phyloP scores from a whole-genome alignment of 495 filamentous ascomycete genomes.

The Annulohypoxylon nitens region DNA sequence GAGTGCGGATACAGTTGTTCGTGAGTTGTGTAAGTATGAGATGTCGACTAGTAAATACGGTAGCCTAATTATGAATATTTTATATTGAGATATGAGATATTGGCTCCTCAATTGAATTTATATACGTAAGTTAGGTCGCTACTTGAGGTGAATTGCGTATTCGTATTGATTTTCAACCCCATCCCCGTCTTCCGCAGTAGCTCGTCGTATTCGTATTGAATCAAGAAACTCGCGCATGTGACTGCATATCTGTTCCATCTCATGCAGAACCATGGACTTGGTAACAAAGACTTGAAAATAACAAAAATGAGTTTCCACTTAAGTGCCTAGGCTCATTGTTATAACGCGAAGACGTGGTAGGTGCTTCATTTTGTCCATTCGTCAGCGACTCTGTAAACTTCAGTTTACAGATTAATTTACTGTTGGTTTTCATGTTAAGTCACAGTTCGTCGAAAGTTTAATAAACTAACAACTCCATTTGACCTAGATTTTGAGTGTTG shows the following conservation, averaged over 20 bases:
- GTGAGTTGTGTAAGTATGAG: not conserved
- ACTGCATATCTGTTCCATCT: not conserved
- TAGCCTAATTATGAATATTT: not conserved
- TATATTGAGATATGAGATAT: not conserved
- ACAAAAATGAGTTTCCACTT: not conserved
- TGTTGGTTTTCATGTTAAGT: not conserved
- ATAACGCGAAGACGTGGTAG: not conserved
- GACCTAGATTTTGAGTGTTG: not conserved
- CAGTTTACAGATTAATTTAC: not conserved
- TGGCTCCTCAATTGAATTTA: not conserved
- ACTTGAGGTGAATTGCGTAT: not conserved
- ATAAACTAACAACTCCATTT: not conserved
- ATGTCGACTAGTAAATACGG: not conserved
- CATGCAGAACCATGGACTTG: not conserved
- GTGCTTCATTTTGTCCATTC: not conserved
- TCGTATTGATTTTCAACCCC: not conserved
- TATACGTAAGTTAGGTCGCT: not conserved
- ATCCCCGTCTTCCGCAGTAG: not conserved
- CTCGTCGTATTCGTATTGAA: conserved; percentile 1
- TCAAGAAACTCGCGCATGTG: not conserved
- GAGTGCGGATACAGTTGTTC: not conserved
- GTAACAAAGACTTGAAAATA: not conserved
- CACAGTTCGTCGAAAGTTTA: not conserved
- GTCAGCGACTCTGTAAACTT: not conserved
- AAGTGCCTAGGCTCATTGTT: not conserved